A percentile compares a stretch with the other conserved stretches of the same genome.
Evolutionary conservation across 805 yeast genomes (phyloP).

Genomic region (Spathaspora arborariae): DNA sequence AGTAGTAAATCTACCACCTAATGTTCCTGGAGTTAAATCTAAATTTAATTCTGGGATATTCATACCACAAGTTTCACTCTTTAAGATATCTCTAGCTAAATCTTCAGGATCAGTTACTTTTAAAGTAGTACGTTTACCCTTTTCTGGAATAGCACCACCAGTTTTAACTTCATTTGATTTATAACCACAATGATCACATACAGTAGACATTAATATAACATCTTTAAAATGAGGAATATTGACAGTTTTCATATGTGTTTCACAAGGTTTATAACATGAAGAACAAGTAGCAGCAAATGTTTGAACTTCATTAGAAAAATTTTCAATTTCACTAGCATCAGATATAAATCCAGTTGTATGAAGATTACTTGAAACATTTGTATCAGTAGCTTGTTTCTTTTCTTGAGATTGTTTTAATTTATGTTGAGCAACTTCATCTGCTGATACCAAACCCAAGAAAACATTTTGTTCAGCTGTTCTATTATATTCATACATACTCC

Average conservation of each 20-base stretch:
- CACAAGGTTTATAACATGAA: slow-evolving; percentile 75
- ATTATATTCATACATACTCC: slow-evolving; percentile 79
- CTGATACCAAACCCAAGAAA: slow-evolving; percentile 74
- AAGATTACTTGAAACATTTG: slow-evolving; percentile 30
- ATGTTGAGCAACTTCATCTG: slow-evolving; percentile 52
- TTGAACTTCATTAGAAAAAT: slow-evolving; percentile 86
- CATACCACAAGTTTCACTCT: slow-evolving; percentile 90
- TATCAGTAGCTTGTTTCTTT: slow-evolving; percentile 38
- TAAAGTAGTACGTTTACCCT: slow-evolving; percentile 73
- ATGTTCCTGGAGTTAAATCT: slow-evolving; percentile 92
- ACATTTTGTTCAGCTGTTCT: slow-evolving; percentile 89
- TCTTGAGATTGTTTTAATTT: slow-evolving; percentile 46
- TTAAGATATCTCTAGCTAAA: slow-evolving; percentile 87
- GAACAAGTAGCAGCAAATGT: slow-evolving; percentile 92
- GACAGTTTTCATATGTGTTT: slow-evolving; percentile 94
- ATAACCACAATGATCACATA: slow-evolving; percentile 89
- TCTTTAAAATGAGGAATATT: slow-evolving; percentile 98
- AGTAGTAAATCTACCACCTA: slow-evolving; percentile 98
- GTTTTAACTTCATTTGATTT: slow-evolving; percentile 97
- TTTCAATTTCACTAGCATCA: slow-evolving; percentile 78
- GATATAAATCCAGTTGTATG: slow-evolving; percentile 56
- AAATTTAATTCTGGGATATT: slow-evolving; percentile 81
- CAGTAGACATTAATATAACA: slow-evolving; percentile 93
- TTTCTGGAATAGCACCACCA: slow-evolving; percentile 91
- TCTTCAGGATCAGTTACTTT: slow-evolving; percentile 87